Evolutionary conservation across 208 protist genomes (phyloP).

Genomic region (Acanthamoeba sp.): DNA sequence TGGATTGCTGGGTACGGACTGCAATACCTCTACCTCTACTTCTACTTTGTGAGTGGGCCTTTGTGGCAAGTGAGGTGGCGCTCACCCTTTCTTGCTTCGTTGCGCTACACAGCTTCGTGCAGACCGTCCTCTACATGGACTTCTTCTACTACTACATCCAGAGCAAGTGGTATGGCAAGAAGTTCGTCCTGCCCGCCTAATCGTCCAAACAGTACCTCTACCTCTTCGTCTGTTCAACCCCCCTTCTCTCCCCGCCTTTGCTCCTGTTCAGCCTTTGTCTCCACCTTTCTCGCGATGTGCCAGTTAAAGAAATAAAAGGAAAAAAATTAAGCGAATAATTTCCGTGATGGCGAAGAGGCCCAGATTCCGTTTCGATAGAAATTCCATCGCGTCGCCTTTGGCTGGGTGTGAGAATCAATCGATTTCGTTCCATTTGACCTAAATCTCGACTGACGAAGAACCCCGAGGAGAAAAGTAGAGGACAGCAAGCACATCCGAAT

Average conservation of each 20-base stretch:
- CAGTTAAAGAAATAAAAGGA: too few relatives aligned
- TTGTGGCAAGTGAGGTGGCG: not conserved
- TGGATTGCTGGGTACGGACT: slow-evolving; percentile 87
- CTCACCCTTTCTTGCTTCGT: not conserved
- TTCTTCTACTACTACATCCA: slow-evolving; percentile 87
- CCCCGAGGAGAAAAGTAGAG: not conserved
- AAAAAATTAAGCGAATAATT: too few relatives aligned
- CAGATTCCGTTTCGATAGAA: slow-evolving; percentile 20
- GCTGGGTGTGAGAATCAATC: not conserved
- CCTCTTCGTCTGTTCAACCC: too few relatives aligned
- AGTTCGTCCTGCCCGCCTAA: slow-evolving; percentile 45
- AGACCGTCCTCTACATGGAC: slow-evolving; percentile 90
- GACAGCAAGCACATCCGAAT: too few relatives aligned
- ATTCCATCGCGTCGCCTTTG: not conserved
- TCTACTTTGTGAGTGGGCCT: not conserved
- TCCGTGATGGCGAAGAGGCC: too few relatives aligned
- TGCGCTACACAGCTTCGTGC: slow-evolving; percentile 78
- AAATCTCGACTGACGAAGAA: not conserved
- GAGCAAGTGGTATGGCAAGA: slow-evolving; percentile 65
- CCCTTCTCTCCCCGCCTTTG: too few relatives aligned
- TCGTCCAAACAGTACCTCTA: too few relatives aligned
- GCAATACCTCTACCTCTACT: not conserved
- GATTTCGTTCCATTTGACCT: not conserved
- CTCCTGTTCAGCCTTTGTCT: too few relatives aligned
- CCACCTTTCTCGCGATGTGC: too few relatives aligned